Evolutionary conservation across 371 early-diverging fungal species (phyloP), one percentile per base, ranked within the genome.

Genomic region (Fennellomyces sp.): DNA sequence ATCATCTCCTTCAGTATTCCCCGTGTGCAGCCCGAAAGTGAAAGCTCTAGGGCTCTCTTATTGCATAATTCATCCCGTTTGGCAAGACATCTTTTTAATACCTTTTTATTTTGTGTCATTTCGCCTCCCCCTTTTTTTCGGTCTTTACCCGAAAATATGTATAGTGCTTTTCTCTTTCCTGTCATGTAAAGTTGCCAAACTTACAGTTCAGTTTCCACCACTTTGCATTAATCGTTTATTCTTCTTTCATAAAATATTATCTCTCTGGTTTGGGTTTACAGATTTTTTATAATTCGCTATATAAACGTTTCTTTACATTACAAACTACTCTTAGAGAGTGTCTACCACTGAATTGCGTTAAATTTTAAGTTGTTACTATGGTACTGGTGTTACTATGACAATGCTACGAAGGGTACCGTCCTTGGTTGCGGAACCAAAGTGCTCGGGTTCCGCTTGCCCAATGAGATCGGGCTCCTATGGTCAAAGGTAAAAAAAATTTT

Each of bases 401-500:
- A n/a, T n/a, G n/a, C n/a, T n/a, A n/a, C n/a, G n/a, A n/a, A n/a
- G n/a, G n/a, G n/a, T n/a, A n/a, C n/a, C n/a, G n/a, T n/a, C n/a
- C n/a, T n/a, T n/a, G n/a, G n/a, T n/a, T 45, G 19, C 45, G 45
- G 45, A 45, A 45, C 7, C 15, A 15, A 17, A 39, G 4, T 39
- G 39, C 5, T 39, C 11, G n/a, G 10, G 39, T 21, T 45, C 19
- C 45, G 45, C 21, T 21, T 45, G n/a, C n/a, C n/a, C n/a, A n/a
- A n/a, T n/a, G n/a, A n/a, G n/a, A n/a, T n/a, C n/a, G n/a, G n/a
- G n/a, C n/a, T n/a, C n/a, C n/a, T n/a, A n/a, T n/a, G n/a, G n/a
- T n/a, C n/a, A 26, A 57, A 57, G 31, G 29, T 15, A 50, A 29
- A 53, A 56, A 47, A 47, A 21, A 29, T 45, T 57, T 59, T 56